Conservation (phyloP, 108 stramenopile species). For the Nitzschia palea region DNA sequence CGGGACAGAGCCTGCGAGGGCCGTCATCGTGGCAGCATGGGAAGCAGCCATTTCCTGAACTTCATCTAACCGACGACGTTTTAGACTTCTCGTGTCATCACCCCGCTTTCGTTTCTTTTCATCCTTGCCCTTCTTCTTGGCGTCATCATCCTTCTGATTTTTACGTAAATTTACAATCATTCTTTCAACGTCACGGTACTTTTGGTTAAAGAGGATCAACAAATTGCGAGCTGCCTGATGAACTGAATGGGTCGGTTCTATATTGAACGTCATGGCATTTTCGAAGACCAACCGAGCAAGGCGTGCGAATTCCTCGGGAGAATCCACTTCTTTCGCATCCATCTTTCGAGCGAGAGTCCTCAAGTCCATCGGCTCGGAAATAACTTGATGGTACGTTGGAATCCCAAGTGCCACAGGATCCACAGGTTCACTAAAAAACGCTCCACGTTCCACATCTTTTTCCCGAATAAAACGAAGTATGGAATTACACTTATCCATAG, state of each 20-base stretch:
- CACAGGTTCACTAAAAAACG: conserved; percentile 86
- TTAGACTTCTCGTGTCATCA: conserved; percentile 47
- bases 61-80: conserved; percentile 52
- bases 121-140: conserved; percentile 53
- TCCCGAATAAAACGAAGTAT: conserved; percentile 63
- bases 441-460: conserved; percentile 59
- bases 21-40: conserved; percentile 56
- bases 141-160: conserved; percentile 54
- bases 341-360: conserved; percentile 83
- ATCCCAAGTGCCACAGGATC: conserved; percentile 92
- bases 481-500: conserved; percentile 71
- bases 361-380: conserved; percentile 95
- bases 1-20: conserved; percentile 60
- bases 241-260: conserved; percentile 83
- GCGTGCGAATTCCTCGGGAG: conserved; percentile 80
- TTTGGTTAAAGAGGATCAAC: conserved; percentile 66
- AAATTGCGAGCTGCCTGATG: conserved; percentile 77
- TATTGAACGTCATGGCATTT: conserved; percentile 95
- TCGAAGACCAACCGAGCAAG: conserved; percentile 89
- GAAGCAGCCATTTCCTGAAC: conserved; percentile 53
- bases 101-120: conserved; percentile 66
- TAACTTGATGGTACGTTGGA: conserved; percentile 91
- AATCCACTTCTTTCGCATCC: conserved; percentile 66
- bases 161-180: conserved; percentile 46
- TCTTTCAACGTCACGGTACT: conserved; percentile 75